Evolutionary conservation across 1,139 yeast species (phyloP), one percentile per base, ranked within the genome.

Genomic region (Protomyces pachydermus): DNA sequence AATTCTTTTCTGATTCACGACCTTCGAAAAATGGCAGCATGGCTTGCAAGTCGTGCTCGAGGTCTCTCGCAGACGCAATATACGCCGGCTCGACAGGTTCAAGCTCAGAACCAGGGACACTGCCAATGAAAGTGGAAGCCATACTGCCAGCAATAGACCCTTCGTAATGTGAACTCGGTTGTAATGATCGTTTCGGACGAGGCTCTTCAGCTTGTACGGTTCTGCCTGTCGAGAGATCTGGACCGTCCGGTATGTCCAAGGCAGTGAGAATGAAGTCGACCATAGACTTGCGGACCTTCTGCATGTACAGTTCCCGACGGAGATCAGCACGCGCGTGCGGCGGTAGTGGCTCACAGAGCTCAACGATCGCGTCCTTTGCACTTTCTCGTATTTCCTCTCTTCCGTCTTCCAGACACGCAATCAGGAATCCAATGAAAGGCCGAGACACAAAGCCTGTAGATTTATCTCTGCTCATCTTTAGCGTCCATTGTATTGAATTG

Each of bases 1-100:
- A 93, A 72, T 93, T 93, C 67, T 80, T 81, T 72, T 95, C 98
- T 0, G 96, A 87, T 74, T 95, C 98, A 70, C 86, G 90, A 1
- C 85, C 86, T n/a, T 80, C 81, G 71, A 93, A 89, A 16, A 74
- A 74, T 0, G 75, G 67, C 14, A 74, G 61, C 70, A 82, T 70
- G 3, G 71, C 69, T 37, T 77, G 80, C 25, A 82, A 68, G 45
- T 78, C 77, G 25, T 72, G 72, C 16, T 71, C 68, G 18, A 83
- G 68, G 3, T 75, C 76, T 2, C 75, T 76, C 1, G 75, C 72
- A 0, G 78, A 72, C 8, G 69, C 50, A 0, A 73, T 71, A 64
- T 45, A 56, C 8, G 51, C 52, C 2, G 69, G 62, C 23, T 62
- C 69, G 9, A 78, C 23, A 1, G 68, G 62, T 23, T 77, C 80